A percentile compares a stretch with the other conserved stretches of the same genome.
These are phyloP conservation scores for Lolium multiflorum DNA, from an alignment of 176 grass and related monocot species.

Conservation along the genomic window DNA sequence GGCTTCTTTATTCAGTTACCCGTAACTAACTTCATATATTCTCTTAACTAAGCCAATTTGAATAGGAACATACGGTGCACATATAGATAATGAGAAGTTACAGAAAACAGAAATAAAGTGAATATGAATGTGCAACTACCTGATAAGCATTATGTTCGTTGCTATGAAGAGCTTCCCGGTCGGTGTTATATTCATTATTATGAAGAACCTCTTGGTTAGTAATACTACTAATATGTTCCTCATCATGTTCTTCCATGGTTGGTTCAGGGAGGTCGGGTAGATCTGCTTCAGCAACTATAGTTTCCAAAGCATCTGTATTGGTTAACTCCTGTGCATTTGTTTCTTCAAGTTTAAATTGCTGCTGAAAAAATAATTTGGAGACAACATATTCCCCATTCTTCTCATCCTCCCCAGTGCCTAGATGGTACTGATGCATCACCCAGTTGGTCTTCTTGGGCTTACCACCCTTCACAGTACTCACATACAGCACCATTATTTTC, in stretches of 20 bases:
- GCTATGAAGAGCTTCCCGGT: slow-evolving; percentile 38
- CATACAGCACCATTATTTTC: slow-evolving; percentile 98
- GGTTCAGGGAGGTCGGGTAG: slow-evolving; percentile 33
- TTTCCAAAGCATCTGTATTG: slow-evolving; percentile 36
- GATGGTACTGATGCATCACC: slow-evolving; percentile 98
- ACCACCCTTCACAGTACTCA: slow-evolving; percentile 67
- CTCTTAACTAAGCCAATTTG: background rate
- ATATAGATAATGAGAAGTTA: slow-evolving; percentile 5
- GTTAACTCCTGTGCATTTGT: slow-evolving; percentile 59
- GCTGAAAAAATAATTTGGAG: slow-evolving; percentile 93
- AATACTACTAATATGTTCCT: slow-evolving; percentile 39
- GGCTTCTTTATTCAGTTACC: background rate
- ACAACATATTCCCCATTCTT: slow-evolving; percentile 85
- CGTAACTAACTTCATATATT: background rate
- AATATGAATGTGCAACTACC: slow-evolving; percentile 48
- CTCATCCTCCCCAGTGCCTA: slow-evolving; percentile 91
- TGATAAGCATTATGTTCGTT: slow-evolving; percentile 45
- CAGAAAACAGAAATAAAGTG: slow-evolving; percentile 8
- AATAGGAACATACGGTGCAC: background rate
- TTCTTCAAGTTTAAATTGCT: slow-evolving; percentile 70
- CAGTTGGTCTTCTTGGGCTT: slow-evolving; percentile 93
- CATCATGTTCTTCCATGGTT: slow-evolving; percentile 39
- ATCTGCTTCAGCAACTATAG: slow-evolving; percentile 46
- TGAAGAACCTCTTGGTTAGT: slow-evolving; percentile 50
- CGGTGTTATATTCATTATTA: slow-evolving; percentile 37